Percentiles rank a stretch among this genome's conserved stretches.
These are phyloP conservation scores for Clarireedia monteithiana DNA, from an alignment of 2,329 filamentous ascomycete species.

Conservation along the genomic window DNA sequence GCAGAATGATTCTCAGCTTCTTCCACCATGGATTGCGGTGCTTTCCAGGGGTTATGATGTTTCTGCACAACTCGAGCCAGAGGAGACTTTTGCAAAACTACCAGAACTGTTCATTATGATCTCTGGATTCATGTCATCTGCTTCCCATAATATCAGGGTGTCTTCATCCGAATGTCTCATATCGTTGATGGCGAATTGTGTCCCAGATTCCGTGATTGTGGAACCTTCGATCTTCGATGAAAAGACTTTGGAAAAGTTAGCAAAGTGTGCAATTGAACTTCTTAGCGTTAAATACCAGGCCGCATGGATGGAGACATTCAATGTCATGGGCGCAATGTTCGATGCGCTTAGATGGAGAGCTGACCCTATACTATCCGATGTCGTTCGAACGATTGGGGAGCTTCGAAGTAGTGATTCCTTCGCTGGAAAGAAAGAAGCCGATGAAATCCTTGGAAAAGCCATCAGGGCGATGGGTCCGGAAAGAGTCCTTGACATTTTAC, in stretches of 20 bases:
- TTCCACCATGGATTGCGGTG: slow-evolving; percentile 95
- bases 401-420: slow-evolving; percentile 84
- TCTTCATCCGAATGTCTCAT: slow-evolving; percentile 93
- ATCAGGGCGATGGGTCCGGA: slow-evolving; percentile 86
- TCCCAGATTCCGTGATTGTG: slow-evolving; percentile 74
- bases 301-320: slow-evolving; percentile 93
- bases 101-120: slow-evolving; percentile 79
- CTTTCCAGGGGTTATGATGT: slow-evolving; percentile 92
- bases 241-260: slow-evolving; percentile 76
- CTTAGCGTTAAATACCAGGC: slow-evolving; percentile 87
- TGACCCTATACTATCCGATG: slow-evolving; percentile 65
- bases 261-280: slow-evolving; percentile 63
- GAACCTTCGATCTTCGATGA: slow-evolving; percentile 91
- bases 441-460: slow-evolving; percentile 80
- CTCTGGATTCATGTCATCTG: slow-evolving; percentile 72
- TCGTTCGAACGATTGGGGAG: slow-evolving; percentile 76
- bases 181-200: slow-evolving; percentile 84
- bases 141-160: slow-evolving; percentile 86
- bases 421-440: slow-evolving; percentile 87
- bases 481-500: slow-evolving; percentile 71
- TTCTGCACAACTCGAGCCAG: slow-evolving; percentile 76
- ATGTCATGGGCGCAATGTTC: slow-evolving; percentile 78
- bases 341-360: slow-evolving; percentile 80
- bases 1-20: slow-evolving; percentile 85
- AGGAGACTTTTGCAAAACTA: slow-evolving; percentile 86